Base-by-base conservation (phyloP, 1,284 basidiomycete genomes). In the Sporisorium reilianum region DNA sequence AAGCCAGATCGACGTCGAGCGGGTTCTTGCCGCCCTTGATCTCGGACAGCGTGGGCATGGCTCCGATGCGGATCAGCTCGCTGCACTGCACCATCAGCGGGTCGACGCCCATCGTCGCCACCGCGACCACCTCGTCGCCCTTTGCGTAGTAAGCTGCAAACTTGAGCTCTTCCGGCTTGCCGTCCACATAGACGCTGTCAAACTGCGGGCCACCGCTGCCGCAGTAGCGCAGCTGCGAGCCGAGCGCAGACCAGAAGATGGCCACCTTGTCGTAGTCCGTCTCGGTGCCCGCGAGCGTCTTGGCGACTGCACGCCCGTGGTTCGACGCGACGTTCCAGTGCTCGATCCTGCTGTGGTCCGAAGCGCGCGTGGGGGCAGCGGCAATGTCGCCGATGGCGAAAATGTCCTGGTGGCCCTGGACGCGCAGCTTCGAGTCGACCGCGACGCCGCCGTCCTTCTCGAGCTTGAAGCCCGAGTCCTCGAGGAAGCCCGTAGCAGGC, bases 371-470 rank as follows among this genome's bases (percentile, higher is more conserved):
- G 4, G 92, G 91, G 83, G 92, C 94, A 57, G 90, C 88, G 1
- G 94, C 94, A 79, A 97, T 95, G 86, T 97, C 94, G 52, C 94
- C 95, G 63, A 96, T 90, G 6, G 95, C 95, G 83, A 90, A 97
- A 7, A 97, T 89, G 76, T 90, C 84, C 77, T 73, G 88, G 18
- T 67, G 18, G 79, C 89, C 85, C 84, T 89, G 87, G 20, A 97
- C 91, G 51, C 89, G 88, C 54, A 97, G 86, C 75, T 89, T 90
- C 80, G 93, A 89, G 84, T 97, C 93, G 20, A 96, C 94, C 23
- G 88, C 88, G 67, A 97, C 87, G 32, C 92, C 91, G 20, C 92
- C 92, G 78, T 94, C 92, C 64, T 78, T 72, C 23, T 68, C 72
- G 6, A 78, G 65, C 55, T 58, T 52, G 67, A 78, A 79, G 50